Evolutionary conservation across 2,329 filamentous ascomycete genomes (phyloP), one percentile per base, ranked within the genome.

Genomic region (Alternaria hordeiaustralica): DNA sequence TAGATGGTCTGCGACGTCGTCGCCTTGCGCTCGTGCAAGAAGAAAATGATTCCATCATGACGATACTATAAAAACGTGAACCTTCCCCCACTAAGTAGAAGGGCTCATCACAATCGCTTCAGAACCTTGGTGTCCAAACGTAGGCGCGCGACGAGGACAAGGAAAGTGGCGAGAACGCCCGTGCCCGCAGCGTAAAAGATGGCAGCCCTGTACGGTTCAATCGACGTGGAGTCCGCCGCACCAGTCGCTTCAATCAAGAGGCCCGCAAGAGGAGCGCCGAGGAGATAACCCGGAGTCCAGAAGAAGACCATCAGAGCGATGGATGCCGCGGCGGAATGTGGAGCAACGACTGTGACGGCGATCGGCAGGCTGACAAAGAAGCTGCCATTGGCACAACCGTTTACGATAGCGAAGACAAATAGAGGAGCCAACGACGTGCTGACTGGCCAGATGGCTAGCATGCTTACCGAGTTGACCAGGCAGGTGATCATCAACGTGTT

Each of bases 401-500:
- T 77, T 12, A 75, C 43, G 4, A 67, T 63, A 9, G 73, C 69
- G 47, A 77, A 76, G 11, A 69, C 41, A 9, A 71, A 49, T 6
- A 77, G 64, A 7, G 74, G 72, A 3, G 61, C 70, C 10, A 75
- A 43, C 0, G 71, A 66, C 30, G 64, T 65, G 1, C 72, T 72
- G 0, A 75, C 69, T 5, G 74, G 73, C 74, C 73, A 77, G 6
- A 77, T 76, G 7, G 72, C 72, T 18, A 77, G 61, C 73, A 77
- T 76, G 43, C 65, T 72, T 4, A 74, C 57, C 1, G 72, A 71
- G 23, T 76, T 75, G 18, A 77, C 50, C 5, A 66, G 13, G 64
- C 72, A 74, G 2, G 71, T 67, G 20, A 75, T 63, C 41, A 76
- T 61, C n/a, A 78, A 71, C 18, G 67, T 77, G 47, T 78, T 77